phyloP scores from a whole-genome alignment of 2,329 filamentous ascomycete species.

The Lachnellula subtilissima region DNA sequence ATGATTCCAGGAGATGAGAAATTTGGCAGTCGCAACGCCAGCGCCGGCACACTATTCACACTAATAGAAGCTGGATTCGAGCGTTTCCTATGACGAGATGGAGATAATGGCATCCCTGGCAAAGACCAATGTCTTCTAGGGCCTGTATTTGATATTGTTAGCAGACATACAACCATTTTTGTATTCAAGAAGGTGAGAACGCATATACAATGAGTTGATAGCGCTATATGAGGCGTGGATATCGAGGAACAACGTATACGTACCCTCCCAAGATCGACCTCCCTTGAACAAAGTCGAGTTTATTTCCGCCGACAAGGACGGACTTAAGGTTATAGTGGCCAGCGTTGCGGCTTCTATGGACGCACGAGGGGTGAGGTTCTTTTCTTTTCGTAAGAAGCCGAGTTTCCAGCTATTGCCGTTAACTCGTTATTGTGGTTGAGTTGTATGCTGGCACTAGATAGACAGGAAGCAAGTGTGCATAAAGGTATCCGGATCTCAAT shows the following conservation, averaged over 20 bases:
- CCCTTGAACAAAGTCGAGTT: not conserved
- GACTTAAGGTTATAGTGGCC: slow-evolving; percentile 18
- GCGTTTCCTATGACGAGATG: slow-evolving; percentile 10
- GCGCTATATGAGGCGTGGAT: not conserved
- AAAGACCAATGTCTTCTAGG: not conserved
- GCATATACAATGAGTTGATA: not conserved
- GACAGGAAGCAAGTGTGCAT: slow-evolving; percentile 1
- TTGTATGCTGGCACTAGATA: not conserved
- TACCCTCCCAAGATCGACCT: slow-evolving; percentile 16
- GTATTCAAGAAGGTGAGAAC: not conserved
- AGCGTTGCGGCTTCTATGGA: slow-evolving; percentile 18
- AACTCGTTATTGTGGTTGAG: slow-evolving; percentile 1
- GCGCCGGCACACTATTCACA: slow-evolving; percentile 11
- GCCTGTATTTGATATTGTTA: slow-evolving; percentile 11
- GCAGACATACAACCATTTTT: slow-evolving; percentile 4
- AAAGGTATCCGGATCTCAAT: slow-evolving; percentile 6
- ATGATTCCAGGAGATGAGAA: slow-evolving; percentile 10
- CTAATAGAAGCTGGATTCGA: not conserved
- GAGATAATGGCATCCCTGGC: slow-evolving; percentile 16
- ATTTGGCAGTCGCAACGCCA: slow-evolving; percentile 10
- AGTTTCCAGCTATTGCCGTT: not conserved
- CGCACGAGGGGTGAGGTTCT: not conserved
- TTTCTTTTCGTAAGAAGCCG: not conserved
- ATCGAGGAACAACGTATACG: not conserved
- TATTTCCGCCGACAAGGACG: slow-evolving; percentile 9